Percentiles rank a stretch among this genome's conserved stretches.
phyloP scores from a whole-genome alignment of 768 basidiomycete species.

The Botryobasidium botryosum region DNA sequence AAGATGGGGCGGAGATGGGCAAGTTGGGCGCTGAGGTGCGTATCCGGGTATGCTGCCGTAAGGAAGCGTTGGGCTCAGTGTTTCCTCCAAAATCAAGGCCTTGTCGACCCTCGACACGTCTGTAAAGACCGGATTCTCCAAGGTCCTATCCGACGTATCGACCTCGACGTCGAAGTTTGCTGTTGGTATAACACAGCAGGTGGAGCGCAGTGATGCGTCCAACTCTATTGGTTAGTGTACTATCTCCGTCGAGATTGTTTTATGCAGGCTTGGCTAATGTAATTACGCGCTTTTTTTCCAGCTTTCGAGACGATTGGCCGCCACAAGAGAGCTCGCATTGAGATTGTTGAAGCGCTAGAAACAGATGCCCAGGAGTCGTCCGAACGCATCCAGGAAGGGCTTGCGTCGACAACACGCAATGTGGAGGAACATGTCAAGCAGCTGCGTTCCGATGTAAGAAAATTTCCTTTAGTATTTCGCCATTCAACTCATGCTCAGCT shows the following conservation, averaged over 20 bases:
- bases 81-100: no score
- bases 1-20: no score
- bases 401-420: neutral
- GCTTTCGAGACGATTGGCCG: constrained; percentile 6
- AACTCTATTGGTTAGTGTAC: constrained; percentile 3
- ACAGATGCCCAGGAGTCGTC: neutral
- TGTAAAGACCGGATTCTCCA: constrained; percentile 1
- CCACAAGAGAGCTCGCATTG: constrained; percentile 2
- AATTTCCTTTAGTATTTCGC: neutral
- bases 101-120: no score
- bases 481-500: neutral
- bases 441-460: constrained; percentile 3
- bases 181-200: neutral
- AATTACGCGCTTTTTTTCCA: neutral
- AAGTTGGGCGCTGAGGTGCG: no score
- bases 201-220: neutral
- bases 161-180: neutral
- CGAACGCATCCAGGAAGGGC: neutral
- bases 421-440: constrained; percentile 5
- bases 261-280: neutral
- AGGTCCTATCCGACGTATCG: neutral
- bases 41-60: no score
- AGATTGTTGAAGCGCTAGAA: constrained; percentile 4
- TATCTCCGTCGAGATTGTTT: neutral
- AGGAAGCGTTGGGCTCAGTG: no score